Percentiles rank a stretch among this genome's conserved stretches.
Conservation (phyloP, 306 rosid species). For the Castanopsis chinensis region DNA sequence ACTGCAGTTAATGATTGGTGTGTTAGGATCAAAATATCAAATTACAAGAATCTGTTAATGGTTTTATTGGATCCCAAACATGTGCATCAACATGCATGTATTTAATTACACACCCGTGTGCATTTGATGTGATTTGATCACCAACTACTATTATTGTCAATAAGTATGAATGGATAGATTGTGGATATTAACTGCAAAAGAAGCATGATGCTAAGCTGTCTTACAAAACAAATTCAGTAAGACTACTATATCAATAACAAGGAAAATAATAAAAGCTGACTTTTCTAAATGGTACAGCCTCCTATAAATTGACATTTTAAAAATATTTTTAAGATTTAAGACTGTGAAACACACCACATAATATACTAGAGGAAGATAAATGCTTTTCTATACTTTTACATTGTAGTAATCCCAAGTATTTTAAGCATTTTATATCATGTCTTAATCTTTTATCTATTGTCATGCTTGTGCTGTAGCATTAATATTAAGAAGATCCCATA, state of each 20-base stretch:
- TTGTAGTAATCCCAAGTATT: neutral
- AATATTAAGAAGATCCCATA: neutral
- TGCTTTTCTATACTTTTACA: neutral
- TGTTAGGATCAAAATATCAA: slow-evolving; percentile 25
- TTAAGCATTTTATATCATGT: neutral
- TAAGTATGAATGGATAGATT: neutral
- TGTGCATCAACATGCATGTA: neutral
- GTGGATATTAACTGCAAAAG: neutral
- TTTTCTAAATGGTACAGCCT: neutral
- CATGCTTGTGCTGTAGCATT: too few species aligned
- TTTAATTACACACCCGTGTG: neutral
- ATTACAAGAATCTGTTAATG: neutral
- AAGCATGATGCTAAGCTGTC: neutral
- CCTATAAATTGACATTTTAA: neutral
- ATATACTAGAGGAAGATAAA: neutral
- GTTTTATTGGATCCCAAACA: neutral
- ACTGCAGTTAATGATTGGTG: slow-evolving; percentile 56
- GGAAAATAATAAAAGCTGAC: neutral
- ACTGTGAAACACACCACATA: neutral
- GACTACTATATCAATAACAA: neutral
- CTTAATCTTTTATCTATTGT: too few species aligned
- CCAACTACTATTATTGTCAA: neutral
- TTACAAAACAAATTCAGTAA: neutral
- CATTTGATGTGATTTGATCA: neutral
- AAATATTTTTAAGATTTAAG: neutral